Percentiles rank a stretch among this genome's conserved stretches.
Conservation (phyloP, 495 filamentous ascomycete species). For the Neurospora intermedia region DNA sequence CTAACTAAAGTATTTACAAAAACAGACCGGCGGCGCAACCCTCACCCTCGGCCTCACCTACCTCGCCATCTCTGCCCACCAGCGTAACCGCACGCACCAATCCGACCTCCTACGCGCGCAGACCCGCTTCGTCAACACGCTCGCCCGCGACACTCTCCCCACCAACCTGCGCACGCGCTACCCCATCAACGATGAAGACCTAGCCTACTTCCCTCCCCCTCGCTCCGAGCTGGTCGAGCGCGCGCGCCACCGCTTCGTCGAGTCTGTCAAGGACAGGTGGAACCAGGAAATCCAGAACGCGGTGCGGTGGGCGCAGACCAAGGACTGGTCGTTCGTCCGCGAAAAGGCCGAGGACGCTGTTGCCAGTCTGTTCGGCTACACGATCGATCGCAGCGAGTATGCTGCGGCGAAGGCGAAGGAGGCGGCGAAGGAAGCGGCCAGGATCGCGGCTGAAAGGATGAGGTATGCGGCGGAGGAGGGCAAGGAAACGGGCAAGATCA, state of each 20-base stretch:
- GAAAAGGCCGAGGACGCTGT: constrained; percentile 39
- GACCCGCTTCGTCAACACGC: constrained; percentile 46
- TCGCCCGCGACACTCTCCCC: constrained; percentile 37
- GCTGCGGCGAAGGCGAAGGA: constrained; percentile 7
- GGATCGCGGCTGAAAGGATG: constrained; percentile 10
- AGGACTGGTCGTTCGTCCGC: constrained; percentile 50
- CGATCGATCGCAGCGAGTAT: neutral
- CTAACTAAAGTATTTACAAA: constrained; percentile 10
- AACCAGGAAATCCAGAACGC: constrained; percentile 62
- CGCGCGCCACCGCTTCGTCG: constrained; percentile 40
- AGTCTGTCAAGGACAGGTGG: constrained; percentile 69
- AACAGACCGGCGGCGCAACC: constrained; percentile 70
- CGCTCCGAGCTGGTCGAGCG: constrained; percentile 31
- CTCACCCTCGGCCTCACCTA: constrained; percentile 76
- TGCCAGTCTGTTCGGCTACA: constrained; percentile 18
- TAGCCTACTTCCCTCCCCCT: constrained; percentile 6
- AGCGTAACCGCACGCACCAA: constrained; percentile 58
- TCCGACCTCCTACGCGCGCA: constrained; percentile 61
- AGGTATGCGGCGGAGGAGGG: constrained; percentile 18
- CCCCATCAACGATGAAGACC: constrained; percentile 6
- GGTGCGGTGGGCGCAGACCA: constrained; percentile 56
- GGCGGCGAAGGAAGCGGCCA: constrained; percentile 17
- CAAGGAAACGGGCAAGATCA: constrained; percentile 21
- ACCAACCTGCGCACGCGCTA: constrained; percentile 28
- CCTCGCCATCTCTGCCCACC: constrained; percentile 65